Conservation (phyloP, 2,329 filamentous ascomycete genomes). For the Juglanconis oblonga region DNA sequence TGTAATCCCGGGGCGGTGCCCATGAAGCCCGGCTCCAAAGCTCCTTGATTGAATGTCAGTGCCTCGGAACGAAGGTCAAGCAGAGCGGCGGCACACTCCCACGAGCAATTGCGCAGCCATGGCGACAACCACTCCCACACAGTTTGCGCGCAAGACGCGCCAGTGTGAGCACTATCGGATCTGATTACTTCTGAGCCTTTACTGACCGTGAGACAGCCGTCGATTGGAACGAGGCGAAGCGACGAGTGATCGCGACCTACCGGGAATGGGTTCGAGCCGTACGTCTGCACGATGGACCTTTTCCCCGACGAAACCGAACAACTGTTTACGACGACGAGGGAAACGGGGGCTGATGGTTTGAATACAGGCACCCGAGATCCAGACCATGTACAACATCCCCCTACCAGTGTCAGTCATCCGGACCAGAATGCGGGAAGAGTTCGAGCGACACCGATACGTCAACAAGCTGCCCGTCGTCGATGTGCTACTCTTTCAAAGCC, state of each 20-base stretch:
- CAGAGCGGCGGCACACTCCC: conserved; percentile 30
- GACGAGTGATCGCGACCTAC: conserved; percentile 84
- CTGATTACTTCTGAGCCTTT: not conserved
- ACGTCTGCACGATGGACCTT: conserved; percentile 43
- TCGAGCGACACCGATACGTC: conserved; percentile 92
- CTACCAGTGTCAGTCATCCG: conserved; percentile 84
- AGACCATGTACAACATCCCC: conserved; percentile 93
- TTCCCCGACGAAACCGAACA: not conserved
- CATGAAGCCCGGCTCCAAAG: not conserved
- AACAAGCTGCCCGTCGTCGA: conserved; percentile 86
- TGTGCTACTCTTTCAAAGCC: conserved; percentile 84
- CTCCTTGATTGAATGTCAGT: conserved; percentile 14
- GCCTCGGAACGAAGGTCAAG: conserved; percentile 21
- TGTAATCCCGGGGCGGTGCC: not conserved
- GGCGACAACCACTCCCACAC: conserved; percentile 90
- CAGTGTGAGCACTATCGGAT: conserved; percentile 58
- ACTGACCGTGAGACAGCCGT: conserved; percentile 59
- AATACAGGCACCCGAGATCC: conserved; percentile 85
- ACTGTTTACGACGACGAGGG: not conserved
- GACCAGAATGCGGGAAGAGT: conserved; percentile 93
- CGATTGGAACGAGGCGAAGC: conserved; percentile 86
- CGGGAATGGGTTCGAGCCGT: conserved; percentile 95
- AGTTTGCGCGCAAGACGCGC: conserved; percentile 78
- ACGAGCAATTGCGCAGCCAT: conserved; percentile 42
- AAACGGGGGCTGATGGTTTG: conserved; percentile 6